phyloP scores from a whole-genome alignment of 495 filamentous ascomycete genomes.

The Xylaria cubensis region DNA sequence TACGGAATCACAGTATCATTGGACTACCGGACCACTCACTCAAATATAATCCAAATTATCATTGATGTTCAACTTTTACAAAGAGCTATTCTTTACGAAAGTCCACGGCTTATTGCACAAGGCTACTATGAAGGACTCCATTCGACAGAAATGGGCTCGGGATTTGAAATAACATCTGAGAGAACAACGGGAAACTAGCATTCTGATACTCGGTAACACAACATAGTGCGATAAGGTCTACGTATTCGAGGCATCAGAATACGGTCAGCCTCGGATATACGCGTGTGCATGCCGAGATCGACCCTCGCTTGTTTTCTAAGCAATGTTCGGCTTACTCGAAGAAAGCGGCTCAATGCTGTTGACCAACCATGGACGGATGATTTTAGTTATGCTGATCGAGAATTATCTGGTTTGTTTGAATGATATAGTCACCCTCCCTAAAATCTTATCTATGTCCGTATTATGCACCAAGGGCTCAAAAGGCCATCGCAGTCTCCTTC shows the following conservation, averaged over 20 bases:
- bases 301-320: too few relatives aligned
- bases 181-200: background rate
- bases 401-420: background rate
- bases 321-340: background rate
- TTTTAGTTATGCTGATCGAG: background rate
- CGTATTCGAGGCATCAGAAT: background rate
- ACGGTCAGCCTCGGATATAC: background rate
- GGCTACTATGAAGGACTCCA: background rate
- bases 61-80: background rate
- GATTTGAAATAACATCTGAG: background rate
- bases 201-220: background rate
- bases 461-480: background rate
- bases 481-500: background rate
- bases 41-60: background rate
- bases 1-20: too few relatives aligned
- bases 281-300: background rate
- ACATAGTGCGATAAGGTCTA: background rate
- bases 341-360: background rate
- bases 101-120: background rate
- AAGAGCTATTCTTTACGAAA: background rate
- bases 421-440: background rate
- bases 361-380: background rate
- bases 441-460: background rate
- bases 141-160: background rate
- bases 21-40: background rate